Conservation (phyloP, 2,329 filamentous ascomycete genomes). For the Fusarium concolor region DNA sequence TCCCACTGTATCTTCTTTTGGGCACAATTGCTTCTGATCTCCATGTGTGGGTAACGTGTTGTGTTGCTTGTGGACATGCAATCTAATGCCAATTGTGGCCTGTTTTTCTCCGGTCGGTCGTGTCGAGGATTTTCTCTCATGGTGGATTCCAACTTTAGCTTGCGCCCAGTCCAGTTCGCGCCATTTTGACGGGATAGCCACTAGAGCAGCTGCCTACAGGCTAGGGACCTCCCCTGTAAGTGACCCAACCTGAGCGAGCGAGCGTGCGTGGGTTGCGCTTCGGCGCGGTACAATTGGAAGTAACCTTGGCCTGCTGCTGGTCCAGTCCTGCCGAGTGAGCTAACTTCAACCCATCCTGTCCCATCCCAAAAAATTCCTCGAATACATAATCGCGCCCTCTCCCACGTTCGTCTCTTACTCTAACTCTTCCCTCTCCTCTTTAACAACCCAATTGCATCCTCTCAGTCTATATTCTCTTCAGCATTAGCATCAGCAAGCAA, state of each 20-base stretch:
- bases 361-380: constrained; percentile 43
- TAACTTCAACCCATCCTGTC: constrained; percentile 16
- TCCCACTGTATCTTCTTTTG: constrained; percentile 15
- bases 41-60: constrained; percentile 32
- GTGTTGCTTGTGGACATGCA: constrained; percentile 17
- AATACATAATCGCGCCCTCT: constrained; percentile 42
- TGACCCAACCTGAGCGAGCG: constrained; percentile 9
- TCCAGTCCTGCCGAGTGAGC: constrained; percentile 10
- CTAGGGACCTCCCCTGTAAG: constrained; percentile 24
- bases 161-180: constrained; percentile 26
- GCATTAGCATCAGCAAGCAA: constrained; percentile 12
- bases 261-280: constrained; percentile 19
- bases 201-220: constrained; percentile 1
- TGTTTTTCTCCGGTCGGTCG: constrained; percentile 19
- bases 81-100: constrained; percentile 29
- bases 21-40: constrained; percentile 10
- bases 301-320: not conserved
- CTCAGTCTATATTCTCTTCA: not conserved
- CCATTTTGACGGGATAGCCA: constrained; percentile 28
- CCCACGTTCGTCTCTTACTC: constrained; percentile 13
- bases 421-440: constrained; percentile 17
- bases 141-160: constrained; percentile 16
- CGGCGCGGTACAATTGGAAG: constrained; percentile 32
- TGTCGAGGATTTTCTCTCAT: constrained; percentile 18
- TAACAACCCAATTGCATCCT: constrained; percentile 15